A percentile compares a stretch with the other conserved stretches of the same genome.
Evolutionary conservation across 495 filamentous ascomycete species (phyloP).

Genomic region (Aspergillus asperescens): DNA sequence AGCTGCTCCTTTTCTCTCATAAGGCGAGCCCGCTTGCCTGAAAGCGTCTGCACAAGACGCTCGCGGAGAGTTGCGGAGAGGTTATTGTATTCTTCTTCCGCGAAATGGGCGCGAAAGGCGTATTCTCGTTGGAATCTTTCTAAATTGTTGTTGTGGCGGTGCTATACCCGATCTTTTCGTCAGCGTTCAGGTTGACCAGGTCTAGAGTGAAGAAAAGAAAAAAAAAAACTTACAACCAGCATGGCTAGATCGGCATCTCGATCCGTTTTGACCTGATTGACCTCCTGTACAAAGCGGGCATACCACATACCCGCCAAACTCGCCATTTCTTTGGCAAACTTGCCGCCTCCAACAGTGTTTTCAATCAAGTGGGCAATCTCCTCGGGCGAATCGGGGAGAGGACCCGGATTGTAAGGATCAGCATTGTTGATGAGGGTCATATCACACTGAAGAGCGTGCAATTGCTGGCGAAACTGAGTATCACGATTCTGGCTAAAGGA

Average conservation of each 20-base stretch:
- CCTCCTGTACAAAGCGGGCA: conserved; percentile 69
- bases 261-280: conserved; percentile 80
- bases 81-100: conserved; percentile 72
- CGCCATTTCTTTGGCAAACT: conserved; percentile 52
- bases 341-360: conserved; percentile 49
- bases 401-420: conserved; percentile 66
- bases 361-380: conserved; percentile 62
- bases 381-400: conserved; percentile 64
- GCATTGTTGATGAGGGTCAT: conserved; percentile 80
- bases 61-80: conserved; percentile 77
- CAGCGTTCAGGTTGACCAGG: not conserved
- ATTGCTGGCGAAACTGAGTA: conserved; percentile 77
- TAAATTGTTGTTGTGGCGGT: conserved; percentile 39
- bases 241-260: conserved; percentile 72
- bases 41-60: conserved; percentile 73
- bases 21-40: conserved; percentile 66
- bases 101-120: conserved; percentile 58
- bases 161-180: no score
- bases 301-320: conserved; percentile 75
- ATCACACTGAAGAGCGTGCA: conserved; percentile 83
- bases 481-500: conserved; percentile 78
- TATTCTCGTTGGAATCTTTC: conserved; percentile 40
- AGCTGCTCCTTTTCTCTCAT: conserved; percentile 83
- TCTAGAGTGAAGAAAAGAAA: not conserved
- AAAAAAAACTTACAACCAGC: conserved; percentile 58